These are phyloP conservation scores for Komagataella phaffii DNA, from an alignment of 805 yeast genomes.

Conservation along the genomic window DNA sequence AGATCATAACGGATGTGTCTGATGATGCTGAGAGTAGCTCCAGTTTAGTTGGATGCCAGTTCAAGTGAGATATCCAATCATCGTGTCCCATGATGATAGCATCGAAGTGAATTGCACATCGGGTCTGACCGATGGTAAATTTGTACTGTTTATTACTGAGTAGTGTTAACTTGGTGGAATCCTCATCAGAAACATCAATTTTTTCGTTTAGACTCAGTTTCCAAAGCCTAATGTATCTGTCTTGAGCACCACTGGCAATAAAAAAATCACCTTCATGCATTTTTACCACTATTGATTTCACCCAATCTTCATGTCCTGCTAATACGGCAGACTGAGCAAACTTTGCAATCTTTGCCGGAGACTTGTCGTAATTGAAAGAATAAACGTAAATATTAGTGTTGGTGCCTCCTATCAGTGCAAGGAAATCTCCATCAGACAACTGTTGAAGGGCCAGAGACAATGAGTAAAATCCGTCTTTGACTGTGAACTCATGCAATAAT, in stretches of 20 bases:
- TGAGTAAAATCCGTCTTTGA: slow-evolving; percentile 37
- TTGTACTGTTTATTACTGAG: slow-evolving; percentile 65
- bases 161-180: slow-evolving; percentile 32
- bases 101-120: slow-evolving; percentile 63
- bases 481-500: slow-evolving; percentile 18
- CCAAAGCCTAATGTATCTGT: slow-evolving; percentile 87
- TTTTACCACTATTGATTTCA: slow-evolving; percentile 54
- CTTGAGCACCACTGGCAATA: slow-evolving; percentile 88
- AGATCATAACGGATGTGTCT: slow-evolving; percentile 84
- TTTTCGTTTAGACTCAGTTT: slow-evolving; percentile 42
- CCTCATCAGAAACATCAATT: slow-evolving; percentile 39
- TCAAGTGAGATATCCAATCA: slow-evolving; percentile 84
- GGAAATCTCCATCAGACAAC: slow-evolving; percentile 19
- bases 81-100: slow-evolving; percentile 96
- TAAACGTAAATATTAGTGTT: slow-evolving; percentile 38
- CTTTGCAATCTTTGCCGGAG: slow-evolving; percentile 4
- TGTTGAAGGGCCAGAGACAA: slow-evolving; percentile 21
- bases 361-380: slow-evolving; percentile 20
- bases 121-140: slow-evolving; percentile 25
- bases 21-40: slow-evolving; percentile 77
- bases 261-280: slow-evolving; percentile 36
- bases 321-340: slow-evolving; percentile 36
- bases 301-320: slow-evolving; percentile 96
- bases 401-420: slow-evolving; percentile 69
- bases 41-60: slow-evolving; percentile 61